phyloP scores from a whole-genome alignment of 208 protist species.

The Trypanosoma vivax region DNA sequence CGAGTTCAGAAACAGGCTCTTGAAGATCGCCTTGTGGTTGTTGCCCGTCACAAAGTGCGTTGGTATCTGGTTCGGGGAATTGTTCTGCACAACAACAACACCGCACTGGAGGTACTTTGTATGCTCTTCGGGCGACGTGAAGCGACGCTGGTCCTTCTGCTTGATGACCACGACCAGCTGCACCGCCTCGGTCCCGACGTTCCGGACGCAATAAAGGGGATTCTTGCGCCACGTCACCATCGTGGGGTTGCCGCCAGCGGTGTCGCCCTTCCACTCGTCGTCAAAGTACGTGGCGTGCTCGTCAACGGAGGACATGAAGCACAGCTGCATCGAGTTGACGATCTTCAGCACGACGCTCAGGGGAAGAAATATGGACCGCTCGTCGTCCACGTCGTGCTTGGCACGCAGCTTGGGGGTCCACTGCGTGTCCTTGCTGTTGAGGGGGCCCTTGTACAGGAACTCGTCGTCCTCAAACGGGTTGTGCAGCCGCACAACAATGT shows the following conservation, averaged over 20 bases:
- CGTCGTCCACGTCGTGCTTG: constrained; percentile 20
- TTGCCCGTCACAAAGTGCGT: constrained; percentile 30
- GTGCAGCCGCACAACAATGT: constrained; percentile 62
- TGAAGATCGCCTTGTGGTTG: constrained; percentile 25
- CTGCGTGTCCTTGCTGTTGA: constrained; percentile 32
- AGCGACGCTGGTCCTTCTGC: constrained; percentile 23
- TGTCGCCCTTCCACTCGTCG: constrained; percentile 61
- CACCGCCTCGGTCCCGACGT: constrained; percentile 24
- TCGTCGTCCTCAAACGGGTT: constrained; percentile 81
- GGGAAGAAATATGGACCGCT: constrained; percentile 34
- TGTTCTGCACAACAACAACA: constrained; percentile 15
- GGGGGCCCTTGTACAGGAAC: constrained; percentile 39
- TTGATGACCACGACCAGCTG: constrained; percentile 24
- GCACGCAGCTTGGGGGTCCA: constrained; percentile 31
- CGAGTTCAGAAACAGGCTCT: constrained; percentile 28
- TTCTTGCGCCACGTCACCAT: constrained; percentile 66
- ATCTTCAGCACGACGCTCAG: constrained; percentile 26
- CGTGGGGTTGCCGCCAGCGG: constrained; percentile 64
- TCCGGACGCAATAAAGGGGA: constrained; percentile 54
- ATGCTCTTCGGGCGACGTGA: constrained; percentile 10
- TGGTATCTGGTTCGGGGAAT: constrained; percentile 8
- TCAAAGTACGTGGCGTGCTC: constrained; percentile 46
- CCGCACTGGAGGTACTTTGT: constrained; percentile 19
- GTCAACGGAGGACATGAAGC: constrained; percentile 29
- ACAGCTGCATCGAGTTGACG: constrained; percentile 36